Base-by-base conservation (phyloP, 78 protist genomes). In the Polysphondylium violaceum region DNA sequence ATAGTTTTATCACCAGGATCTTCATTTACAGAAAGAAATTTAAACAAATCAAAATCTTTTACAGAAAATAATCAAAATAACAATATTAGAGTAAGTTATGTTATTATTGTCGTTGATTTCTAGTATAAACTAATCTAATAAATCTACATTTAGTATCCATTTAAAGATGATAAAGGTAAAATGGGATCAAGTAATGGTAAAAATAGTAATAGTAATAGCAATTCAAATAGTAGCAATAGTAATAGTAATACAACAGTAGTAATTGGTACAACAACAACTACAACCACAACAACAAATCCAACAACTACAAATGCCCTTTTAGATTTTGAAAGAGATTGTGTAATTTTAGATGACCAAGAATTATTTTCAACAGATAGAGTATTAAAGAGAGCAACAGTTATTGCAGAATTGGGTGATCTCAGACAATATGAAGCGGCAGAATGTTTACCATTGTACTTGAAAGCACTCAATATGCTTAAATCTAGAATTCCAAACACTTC, bases 401-500 rank as follows among this genome's bases (percentile, higher is more conserved):
- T 83, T 21, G 91, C 91, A 35, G 91, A 83, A 19, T 58, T 83
- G 73, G 91, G 91, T 40, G 91, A 83, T 69, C 60, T 83, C 0
- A 83, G 79, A 83, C 91, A 83, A 71, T 38, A 17, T 33, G 91
- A 71, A 58, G 81, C 91, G 16, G 38, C 21, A 12, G 91, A 83
- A 83, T 83, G 91, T 44, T 11, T 83, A 5, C 68, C 72, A 1
- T 59, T 83, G 3, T 83, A 83, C 41, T 2, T 69, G 27, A 47
- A 68, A 3, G 78, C 91, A 5, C 43, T 83, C 27, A 55, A 68
- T 40, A 36, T 83, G 17, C 35, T 83, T 35, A 83, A 58, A 59
- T 31, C 68, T 1, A 83, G 47, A 69, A 43, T 83, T 1, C 71
- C 33, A 25, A 14, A 27, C 47, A 40, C 25, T 21, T 43, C 60